Percentiles rank a stretch among this genome's conserved stretches.
phyloP scores from a whole-genome alignment of 495 filamentous ascomycete species.

The Bathelium albidoporum region DNA sequence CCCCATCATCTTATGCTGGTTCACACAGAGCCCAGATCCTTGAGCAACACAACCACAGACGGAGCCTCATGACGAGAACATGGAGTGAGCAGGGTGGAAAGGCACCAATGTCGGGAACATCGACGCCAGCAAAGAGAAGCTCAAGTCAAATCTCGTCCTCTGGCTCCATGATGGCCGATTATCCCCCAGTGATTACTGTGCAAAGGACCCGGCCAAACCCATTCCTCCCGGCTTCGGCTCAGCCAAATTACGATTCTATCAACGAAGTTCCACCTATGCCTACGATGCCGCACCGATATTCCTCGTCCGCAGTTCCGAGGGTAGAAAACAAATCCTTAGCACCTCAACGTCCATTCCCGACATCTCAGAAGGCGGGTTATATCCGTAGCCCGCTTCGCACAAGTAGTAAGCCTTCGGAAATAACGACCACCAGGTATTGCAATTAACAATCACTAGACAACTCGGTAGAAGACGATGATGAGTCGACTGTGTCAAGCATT shows the following conservation, averaged over 20 bases:
- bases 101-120: neutral
- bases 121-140: neutral
- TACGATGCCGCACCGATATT: neutral
- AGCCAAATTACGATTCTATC: neutral
- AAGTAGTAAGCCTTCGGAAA: neutral
- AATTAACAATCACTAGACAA: neutral
- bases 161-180: neutral
- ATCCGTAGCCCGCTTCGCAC: neutral
- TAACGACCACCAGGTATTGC: no score
- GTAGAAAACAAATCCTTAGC: neutral
- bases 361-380: neutral
- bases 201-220: neutral
- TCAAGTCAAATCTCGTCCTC: neutral
- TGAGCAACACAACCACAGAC: slow-evolving; percentile 15
- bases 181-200: neutral
- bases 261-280: neutral
- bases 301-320: neutral
- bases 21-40: slow-evolving; percentile 13
- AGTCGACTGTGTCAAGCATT: neutral
- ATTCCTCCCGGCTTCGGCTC: neutral
- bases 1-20: slow-evolving; percentile 34
- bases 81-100: neutral
- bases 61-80: slow-evolving; percentile 12
- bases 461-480: neutral
- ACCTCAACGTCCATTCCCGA: neutral